These are phyloP conservation scores for Malus hybrid DNA, from an alignment of 331 rosid species.

Conservation along the genomic window DNA sequence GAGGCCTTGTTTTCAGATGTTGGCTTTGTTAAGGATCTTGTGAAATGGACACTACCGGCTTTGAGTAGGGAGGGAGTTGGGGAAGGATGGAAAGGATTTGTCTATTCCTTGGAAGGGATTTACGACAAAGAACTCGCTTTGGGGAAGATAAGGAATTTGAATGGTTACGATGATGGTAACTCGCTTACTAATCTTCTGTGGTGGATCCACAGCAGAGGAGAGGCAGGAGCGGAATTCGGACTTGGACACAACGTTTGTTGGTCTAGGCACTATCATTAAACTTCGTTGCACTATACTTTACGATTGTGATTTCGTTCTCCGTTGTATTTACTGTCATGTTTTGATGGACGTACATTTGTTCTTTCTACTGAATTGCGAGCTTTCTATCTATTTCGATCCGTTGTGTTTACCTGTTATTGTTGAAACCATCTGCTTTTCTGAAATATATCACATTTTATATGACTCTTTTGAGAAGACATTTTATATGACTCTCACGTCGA, in stretches of 20 bases:
- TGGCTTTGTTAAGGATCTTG: constrained; percentile 55
- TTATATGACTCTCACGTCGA: not conserved
- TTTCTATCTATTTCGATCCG: too few relatives aligned
- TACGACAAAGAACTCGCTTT: constrained; percentile 55
- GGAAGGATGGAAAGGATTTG: constrained; percentile 86
- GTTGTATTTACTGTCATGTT: not conserved
- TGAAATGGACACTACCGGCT: constrained; percentile 58
- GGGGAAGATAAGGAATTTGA: constrained; percentile 39
- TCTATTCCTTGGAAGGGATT: constrained; percentile 61
- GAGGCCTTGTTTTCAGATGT: constrained; percentile 60
- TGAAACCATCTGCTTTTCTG: not conserved
- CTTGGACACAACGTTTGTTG: constrained; percentile 34
- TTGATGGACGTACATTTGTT: not conserved
- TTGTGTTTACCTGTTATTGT: too few relatives aligned
- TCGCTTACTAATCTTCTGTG: constrained; percentile 61
- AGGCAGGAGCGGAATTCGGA: constrained; percentile 24
- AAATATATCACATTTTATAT: not conserved
- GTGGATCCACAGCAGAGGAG: constrained; percentile 72
- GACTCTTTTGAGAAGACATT: not conserved
- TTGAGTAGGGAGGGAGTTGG: constrained; percentile 66
- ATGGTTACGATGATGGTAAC: constrained; percentile 63
- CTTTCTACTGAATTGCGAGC: not conserved
- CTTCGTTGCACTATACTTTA: not conserved
- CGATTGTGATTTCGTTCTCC: not conserved
- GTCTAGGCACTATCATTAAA: constrained; percentile 41